phyloP scores from a whole-genome alignment of 2,329 filamentous ascomycete species.

The Diplodia mutila region DNA sequence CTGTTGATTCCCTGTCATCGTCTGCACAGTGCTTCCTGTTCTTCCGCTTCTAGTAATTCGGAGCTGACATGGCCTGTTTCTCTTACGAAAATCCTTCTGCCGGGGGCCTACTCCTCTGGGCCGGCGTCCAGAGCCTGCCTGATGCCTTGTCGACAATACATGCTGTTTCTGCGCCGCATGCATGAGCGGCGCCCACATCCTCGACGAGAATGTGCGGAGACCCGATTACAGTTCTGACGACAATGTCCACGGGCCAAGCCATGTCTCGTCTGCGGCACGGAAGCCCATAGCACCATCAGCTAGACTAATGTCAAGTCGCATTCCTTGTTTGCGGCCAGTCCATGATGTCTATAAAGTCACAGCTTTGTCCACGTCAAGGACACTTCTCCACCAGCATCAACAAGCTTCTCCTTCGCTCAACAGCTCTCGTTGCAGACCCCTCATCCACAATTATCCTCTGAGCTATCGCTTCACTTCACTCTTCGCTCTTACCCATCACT shows the following conservation, averaged over 20 bases:
- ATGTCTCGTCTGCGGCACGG: background rate
- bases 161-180: constrained; percentile 20
- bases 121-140: background rate
- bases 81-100: constrained; percentile 4
- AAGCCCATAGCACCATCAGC: constrained; percentile 7
- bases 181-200: constrained; percentile 5
- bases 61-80: constrained; percentile 9
- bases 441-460: constrained; percentile 26
- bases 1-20: background rate
- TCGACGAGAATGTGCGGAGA: constrained; percentile 26
- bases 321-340: constrained; percentile 4
- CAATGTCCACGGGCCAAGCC: constrained; percentile 13
- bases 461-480: constrained; percentile 28
- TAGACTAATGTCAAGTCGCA: background rate
- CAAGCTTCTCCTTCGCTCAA: constrained; percentile 27
- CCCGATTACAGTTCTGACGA: constrained; percentile 23
- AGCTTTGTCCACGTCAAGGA: constrained; percentile 27
- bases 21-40: background rate
- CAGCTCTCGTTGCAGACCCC: constrained; percentile 26
- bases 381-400: constrained; percentile 6
- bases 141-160: constrained; percentile 8
- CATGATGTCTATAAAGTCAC: constrained; percentile 23
- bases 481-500: background rate
- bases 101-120: background rate
- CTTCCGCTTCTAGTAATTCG: constrained; percentile 3